A percentile compares a stretch with the other conserved stretches of the same genome.
These are phyloP conservation scores for Nectriaceae sp. DNA, from an alignment of 2,329 filamentous ascomycete genomes.

Conservation along the genomic window DNA sequence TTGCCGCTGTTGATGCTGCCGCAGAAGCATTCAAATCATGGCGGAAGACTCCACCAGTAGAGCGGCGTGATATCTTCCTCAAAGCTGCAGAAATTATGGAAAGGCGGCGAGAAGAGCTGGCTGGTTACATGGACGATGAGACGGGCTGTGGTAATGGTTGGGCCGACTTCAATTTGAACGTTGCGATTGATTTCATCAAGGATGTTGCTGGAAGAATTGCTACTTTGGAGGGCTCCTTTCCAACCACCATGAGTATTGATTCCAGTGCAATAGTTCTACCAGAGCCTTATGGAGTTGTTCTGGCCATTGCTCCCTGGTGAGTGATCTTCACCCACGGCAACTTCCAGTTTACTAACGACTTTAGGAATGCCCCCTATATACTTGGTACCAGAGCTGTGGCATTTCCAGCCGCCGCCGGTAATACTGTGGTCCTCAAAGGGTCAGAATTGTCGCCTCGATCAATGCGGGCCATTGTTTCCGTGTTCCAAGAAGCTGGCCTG, in stretches of 20 bases:
- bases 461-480: slow-evolving; percentile 61
- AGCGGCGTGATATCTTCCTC: slow-evolving; percentile 70
- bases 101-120: slow-evolving; percentile 60
- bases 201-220: slow-evolving; percentile 47
- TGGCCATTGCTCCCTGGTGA: slow-evolving; percentile 82
- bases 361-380: slow-evolving; percentile 60
- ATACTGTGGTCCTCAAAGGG: slow-evolving; percentile 73
- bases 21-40: slow-evolving; percentile 70
- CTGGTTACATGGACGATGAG: slow-evolving; percentile 57
- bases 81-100: slow-evolving; percentile 68
- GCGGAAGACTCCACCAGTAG: slow-evolving; percentile 60
- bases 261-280: slow-evolving; percentile 64
- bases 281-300: slow-evolving; percentile 77
- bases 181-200: slow-evolving; percentile 40
- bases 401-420: slow-evolving; percentile 74
- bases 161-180: slow-evolving; percentile 41
- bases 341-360: neutral
- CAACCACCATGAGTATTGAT: slow-evolving; percentile 31
- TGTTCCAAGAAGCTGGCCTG: slow-evolving; percentile 74
- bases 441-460: slow-evolving; percentile 68
- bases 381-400: slow-evolving; percentile 56
- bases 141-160: slow-evolving; percentile 43
- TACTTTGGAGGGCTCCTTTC: slow-evolving; percentile 40
- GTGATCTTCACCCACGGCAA: slow-evolving; percentile 14
- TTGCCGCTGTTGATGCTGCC: slow-evolving; percentile 55